phyloP scores from a whole-genome alignment of 345 rosid species.

The Acer campestre region DNA sequence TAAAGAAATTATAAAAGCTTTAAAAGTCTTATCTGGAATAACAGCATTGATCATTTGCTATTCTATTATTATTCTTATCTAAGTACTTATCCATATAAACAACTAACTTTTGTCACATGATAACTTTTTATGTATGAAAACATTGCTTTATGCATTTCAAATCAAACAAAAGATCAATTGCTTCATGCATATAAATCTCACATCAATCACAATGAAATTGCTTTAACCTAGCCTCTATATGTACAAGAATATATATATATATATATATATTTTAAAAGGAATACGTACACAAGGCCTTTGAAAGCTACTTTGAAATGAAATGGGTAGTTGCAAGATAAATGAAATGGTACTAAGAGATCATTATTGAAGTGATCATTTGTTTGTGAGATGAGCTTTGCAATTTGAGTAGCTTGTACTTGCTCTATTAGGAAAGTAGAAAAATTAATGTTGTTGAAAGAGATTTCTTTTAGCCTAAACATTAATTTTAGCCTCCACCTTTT shows the following conservation, averaged over 20 bases:
- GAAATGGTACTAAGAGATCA: background rate
- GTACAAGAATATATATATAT: too few species aligned
- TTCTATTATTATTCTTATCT: slow-evolving; percentile 4
- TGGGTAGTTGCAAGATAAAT: background rate
- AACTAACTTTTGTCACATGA: background rate
- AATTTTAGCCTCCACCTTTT: background rate
- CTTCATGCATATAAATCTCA: slow-evolving; percentile 5
- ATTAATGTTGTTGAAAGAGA: background rate
- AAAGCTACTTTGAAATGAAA: slow-evolving; percentile 28
- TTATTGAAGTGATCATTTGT: slow-evolving; percentile 20
- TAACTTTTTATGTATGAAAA: background rate
- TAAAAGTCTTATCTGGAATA: background rate
- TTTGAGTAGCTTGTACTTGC: slow-evolving; percentile 3
- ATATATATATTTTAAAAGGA: too few species aligned
- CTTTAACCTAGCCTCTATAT: background rate
- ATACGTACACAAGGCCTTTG: slow-evolving; percentile 22
- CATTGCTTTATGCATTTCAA: slow-evolving; percentile 6
- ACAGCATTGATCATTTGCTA: background rate
- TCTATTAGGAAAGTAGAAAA: slow-evolving; percentile 8
- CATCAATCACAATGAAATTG: background rate
- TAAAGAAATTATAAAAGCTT: background rate
- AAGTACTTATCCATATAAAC: slow-evolving; percentile 6
- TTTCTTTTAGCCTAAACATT: background rate
- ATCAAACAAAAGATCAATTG: background rate
- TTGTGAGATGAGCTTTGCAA: background rate